Evolutionary conservation across 352 stramenopile species (phyloP), one percentile per base, ranked within the genome.

Genomic region (Pythium plurisporium): DNA sequence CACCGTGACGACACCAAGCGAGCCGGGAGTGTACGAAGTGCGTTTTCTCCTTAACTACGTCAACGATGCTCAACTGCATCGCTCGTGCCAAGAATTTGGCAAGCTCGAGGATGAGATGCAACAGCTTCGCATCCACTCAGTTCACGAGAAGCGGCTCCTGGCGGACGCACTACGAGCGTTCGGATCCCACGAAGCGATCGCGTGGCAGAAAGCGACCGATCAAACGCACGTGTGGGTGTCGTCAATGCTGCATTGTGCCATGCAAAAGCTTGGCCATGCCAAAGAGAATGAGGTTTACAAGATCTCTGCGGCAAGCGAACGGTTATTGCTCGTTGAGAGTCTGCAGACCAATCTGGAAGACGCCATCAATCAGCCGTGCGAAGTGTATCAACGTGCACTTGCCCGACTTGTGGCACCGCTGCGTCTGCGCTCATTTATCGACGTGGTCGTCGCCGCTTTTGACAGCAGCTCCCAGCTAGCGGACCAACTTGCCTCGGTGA

Each of bases 41-140:
- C 76, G 73, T 0, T 86, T 86, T 58, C 51, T 86, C 29, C 79
- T 84, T 53, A 86, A 86, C 44, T 84, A 81, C 42, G 84, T 83
- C 46, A 79, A 81, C 45, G 59, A 80, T 19, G 73, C 72, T 6
- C 67, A 81, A 29, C 45, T 86, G 0, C 76, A 86, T 66, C 72
- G 76, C 4, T 69, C 79, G 30, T 86, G 76, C 49, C 76, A 86
- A 61, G 63, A 73, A 2, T 84, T 84, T 61, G 73, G 76, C 1
- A 51, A 70, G 7, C 65, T 86, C 0, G 76, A 86, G 62, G 73
- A 86, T n/a, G 60, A 84, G 29, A 84, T 86, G 73, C 74, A 86
- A 47, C 64, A 76, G 44, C 54, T 84, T 9, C 74, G 76, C 0
- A 84, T 86, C 34, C 64, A 64, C 1, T 76, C 75, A n/a, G 73